These are phyloP conservation scores for Ceratobasidium sp. DNA, from an alignment of 1,284 basidiomycete genomes.

Conservation along the genomic window DNA sequence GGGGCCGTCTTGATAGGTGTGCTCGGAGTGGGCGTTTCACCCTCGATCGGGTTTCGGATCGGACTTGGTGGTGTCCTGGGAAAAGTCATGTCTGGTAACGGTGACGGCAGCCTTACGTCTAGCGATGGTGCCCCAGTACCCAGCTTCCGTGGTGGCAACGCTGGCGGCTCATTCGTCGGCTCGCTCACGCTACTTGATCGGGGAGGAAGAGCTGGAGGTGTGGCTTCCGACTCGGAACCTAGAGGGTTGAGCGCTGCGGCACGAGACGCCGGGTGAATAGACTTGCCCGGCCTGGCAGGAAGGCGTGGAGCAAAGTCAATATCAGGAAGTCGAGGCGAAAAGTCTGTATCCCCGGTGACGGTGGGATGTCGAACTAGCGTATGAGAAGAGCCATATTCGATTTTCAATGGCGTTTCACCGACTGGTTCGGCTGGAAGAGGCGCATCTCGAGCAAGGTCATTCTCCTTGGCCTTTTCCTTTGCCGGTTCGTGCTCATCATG, in stretches of 20 bases:
- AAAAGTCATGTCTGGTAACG: conserved; percentile 28
- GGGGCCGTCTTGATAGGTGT: conserved; percentile 2
- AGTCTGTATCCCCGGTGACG: conserved; percentile 26
- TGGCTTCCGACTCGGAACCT: not conserved
- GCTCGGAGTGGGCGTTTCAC: conserved; percentile 1
- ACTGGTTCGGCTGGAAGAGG: conserved; percentile 28
- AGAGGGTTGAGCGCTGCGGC: conserved; percentile 26
- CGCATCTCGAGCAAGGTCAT: not conserved
- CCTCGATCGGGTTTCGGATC: not conserved
- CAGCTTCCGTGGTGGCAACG: conserved; percentile 8
- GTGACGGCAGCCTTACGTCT: conserved; percentile 34
- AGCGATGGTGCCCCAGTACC: conserved; percentile 7
- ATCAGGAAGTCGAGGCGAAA: conserved; percentile 45
- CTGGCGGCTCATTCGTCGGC: conserved; percentile 5
- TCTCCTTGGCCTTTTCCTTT: conserved; percentile 37
- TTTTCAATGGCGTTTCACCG: conserved; percentile 56
- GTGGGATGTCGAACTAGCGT: conserved; percentile 57
- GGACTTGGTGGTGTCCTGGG: conserved; percentile 18
- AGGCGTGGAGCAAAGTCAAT: conserved; percentile 75
- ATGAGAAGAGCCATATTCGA: conserved; percentile 70
- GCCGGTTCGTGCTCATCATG: conserved; percentile 29
- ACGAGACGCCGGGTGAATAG: conserved; percentile 71
- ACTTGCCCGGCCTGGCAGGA: conserved; percentile 69
- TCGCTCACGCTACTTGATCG: conserved; percentile 4
- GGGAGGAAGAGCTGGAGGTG: conserved; percentile 3